These are phyloP conservation scores for Pythium apleroticum DNA, from an alignment of 352 stramenopile species.

Conservation along the genomic window DNA sequence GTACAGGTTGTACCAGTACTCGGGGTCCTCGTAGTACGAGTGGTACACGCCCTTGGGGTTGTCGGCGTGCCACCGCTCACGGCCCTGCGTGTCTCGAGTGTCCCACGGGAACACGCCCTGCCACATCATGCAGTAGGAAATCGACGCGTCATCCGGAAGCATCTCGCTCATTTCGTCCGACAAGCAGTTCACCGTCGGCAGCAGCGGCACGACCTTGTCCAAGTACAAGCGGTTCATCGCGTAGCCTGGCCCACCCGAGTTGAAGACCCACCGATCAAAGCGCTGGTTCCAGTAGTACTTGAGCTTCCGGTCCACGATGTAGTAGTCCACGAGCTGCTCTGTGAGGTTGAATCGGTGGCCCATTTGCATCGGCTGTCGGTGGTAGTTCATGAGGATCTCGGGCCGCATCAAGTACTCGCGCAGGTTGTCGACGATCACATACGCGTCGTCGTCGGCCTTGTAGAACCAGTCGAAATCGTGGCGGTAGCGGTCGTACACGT, in stretches of 20 bases:
- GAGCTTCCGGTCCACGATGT: constrained; percentile 65
- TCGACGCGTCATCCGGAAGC: constrained; percentile 75
- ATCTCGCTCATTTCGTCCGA: constrained; percentile 67
- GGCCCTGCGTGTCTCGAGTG: constrained; percentile 61
- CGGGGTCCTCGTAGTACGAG: constrained; percentile 38
- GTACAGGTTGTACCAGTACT: constrained; percentile 78
- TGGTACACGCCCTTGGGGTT: constrained; percentile 70
- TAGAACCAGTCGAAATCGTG: constrained; percentile 88
- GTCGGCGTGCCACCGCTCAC: constrained; percentile 78
- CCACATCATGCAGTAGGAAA: constrained; percentile 89
- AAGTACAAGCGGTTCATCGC: constrained; percentile 79
- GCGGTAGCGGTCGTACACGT: constrained; percentile 68
- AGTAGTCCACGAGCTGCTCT: constrained; percentile 69
- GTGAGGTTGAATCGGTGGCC: constrained; percentile 80
- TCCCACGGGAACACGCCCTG: constrained; percentile 69
- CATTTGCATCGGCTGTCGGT: constrained; percentile 72
- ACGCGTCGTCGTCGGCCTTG: constrained; percentile 83
- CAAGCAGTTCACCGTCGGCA: constrained; percentile 58
- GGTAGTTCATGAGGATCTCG: constrained; percentile 59
- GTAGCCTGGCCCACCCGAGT: constrained; percentile 74
- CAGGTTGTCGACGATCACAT: constrained; percentile 82
- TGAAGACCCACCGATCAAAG: constrained; percentile 81
- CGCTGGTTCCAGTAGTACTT: constrained; percentile 49
- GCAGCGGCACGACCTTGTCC: constrained; percentile 59
- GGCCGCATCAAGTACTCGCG: constrained; percentile 54